Conservation (phyloP, 371 early-diverging fungal species). For the Mortierella sp. region DNA sequence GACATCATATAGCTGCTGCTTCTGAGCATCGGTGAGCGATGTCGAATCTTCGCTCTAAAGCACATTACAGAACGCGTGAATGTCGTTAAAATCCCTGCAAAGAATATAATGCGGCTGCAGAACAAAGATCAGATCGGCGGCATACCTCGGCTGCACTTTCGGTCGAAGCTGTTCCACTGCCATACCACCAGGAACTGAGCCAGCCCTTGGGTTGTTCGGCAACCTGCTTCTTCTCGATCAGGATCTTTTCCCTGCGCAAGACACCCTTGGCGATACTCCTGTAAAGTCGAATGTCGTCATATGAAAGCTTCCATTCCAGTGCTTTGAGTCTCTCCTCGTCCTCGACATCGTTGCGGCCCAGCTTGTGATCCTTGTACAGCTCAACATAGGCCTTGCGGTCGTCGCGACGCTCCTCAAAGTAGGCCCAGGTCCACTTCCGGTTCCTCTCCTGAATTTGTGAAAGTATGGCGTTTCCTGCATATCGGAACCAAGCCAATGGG, state of each 20-base stretch:
- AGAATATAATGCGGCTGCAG: background rate
- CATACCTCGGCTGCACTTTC: slow-evolving; percentile 28
- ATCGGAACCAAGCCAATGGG: slow-evolving; percentile 89
- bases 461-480: slow-evolving; percentile 79
- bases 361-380: slow-evolving; percentile 79
- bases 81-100: background rate
- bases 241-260: slow-evolving; percentile 81
- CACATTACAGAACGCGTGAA: background rate
- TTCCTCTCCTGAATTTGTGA: slow-evolving; percentile 91
- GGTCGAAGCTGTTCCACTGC: slow-evolving; percentile 31
- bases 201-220: slow-evolving; percentile 64
- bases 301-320: slow-evolving; percentile 85
- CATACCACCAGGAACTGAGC: slow-evolving; percentile 79
- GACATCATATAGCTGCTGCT: slow-evolving; percentile 91
- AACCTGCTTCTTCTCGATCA: slow-evolving; percentile 65
- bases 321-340: slow-evolving; percentile 71
- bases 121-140: background rate
- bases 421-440: slow-evolving; percentile 90
- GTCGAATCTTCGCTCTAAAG: slow-evolving; percentile 59
- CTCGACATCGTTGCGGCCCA: slow-evolving; percentile 64
- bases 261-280: slow-evolving; percentile 84
- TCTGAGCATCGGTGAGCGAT: slow-evolving; percentile 80
- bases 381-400: slow-evolving; percentile 86
- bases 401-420: slow-evolving; percentile 85
- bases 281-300: slow-evolving; percentile 93